Percentiles rank a stretch among this genome's conserved stretches.
Evolutionary conservation across 164 flowering plant genomes (phyloP).

Genomic region (Kalanchoe fedtschenkoi): DNA sequence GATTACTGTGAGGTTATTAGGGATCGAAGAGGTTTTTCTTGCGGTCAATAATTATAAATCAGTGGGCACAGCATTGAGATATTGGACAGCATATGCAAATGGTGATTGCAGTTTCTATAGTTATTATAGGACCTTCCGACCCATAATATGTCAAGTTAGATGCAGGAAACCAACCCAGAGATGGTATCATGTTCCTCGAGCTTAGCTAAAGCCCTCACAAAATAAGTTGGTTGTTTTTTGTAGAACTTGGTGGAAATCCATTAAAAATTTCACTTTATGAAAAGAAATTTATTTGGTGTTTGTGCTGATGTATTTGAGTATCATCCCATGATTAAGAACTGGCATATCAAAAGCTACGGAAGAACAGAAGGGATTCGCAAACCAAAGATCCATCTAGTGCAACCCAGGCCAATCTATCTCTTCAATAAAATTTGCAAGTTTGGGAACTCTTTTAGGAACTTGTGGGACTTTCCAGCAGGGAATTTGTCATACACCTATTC

Average conservation of each 20-base stretch:
- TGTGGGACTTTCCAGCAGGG: conserved; percentile 90
- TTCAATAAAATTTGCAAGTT: conserved; percentile 95
- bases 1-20: too few species aligned
- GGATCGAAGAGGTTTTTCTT: too few species aligned
- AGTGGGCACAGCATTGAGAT: conserved; percentile 86
- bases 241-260: conserved; percentile 90
- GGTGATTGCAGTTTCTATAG: conserved; percentile 55
- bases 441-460: conserved; percentile 90
- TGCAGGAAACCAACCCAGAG: conserved; percentile 78
- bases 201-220: conserved; percentile 81
- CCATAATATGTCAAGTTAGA: conserved; percentile 68
- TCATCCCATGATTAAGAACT: conserved; percentile 72
- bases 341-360: conserved; percentile 71
- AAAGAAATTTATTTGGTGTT: conserved; percentile 56
- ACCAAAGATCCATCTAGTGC: conserved; percentile 80
- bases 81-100: conserved; percentile 64
- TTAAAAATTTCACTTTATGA: conserved; percentile 55
- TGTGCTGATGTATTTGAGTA: conserved; percentile 82
- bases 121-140: conserved; percentile 48
- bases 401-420: conserved; percentile 61
- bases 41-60: conserved; percentile 83
- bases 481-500: conserved; percentile 82
- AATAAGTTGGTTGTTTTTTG: conserved; percentile 79
- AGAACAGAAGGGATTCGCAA: conserved; percentile 46
- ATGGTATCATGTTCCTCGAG: conserved; percentile 94